Conservation (phyloP, 202 grass and related monocot species). For the Bolboschoenoplectus hybrid region DNA sequence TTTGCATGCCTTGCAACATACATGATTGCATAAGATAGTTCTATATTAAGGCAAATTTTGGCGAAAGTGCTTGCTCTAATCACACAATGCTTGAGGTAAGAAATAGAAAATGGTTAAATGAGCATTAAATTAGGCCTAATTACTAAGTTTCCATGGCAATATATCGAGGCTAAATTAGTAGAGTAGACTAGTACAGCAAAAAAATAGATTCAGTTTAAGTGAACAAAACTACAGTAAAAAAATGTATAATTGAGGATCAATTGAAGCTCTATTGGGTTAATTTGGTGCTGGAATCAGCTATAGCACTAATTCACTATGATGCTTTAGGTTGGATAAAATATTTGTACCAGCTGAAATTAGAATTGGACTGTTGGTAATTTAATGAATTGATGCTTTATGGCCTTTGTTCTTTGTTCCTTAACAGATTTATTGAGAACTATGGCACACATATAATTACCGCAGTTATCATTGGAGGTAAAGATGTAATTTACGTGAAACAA, state of each 20-base stretch:
- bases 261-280: slow-evolving; percentile 17
- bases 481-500: slow-evolving; percentile 68
- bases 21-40: not conserved
- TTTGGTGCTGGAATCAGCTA: not conserved
- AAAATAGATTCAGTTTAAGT: not conserved
- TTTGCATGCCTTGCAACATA: not conserved
- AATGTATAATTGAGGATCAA: not conserved
- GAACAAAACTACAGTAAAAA: not conserved
- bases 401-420: slow-evolving; percentile 24
- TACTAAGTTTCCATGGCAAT: not conserved
- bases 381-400: slow-evolving; percentile 14
- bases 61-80: not conserved
- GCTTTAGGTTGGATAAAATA: not conserved
- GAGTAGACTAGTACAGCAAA: not conserved
- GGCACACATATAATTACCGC: slow-evolving; percentile 70
- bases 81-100: not conserved
- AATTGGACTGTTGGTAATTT: not conserved
- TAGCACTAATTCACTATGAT: not conserved
- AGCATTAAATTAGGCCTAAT: not conserved
- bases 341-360: not conserved
- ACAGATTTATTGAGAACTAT: slow-evolving; percentile 73
- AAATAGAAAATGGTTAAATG: not conserved
- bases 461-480: slow-evolving; percentile 67
- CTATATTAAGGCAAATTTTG: not conserved
- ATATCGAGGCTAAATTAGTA: not conserved